phyloP scores from a whole-genome alignment of 2,329 filamentous ascomycete genomes.

The Phialemoniopsis sp. region DNA sequence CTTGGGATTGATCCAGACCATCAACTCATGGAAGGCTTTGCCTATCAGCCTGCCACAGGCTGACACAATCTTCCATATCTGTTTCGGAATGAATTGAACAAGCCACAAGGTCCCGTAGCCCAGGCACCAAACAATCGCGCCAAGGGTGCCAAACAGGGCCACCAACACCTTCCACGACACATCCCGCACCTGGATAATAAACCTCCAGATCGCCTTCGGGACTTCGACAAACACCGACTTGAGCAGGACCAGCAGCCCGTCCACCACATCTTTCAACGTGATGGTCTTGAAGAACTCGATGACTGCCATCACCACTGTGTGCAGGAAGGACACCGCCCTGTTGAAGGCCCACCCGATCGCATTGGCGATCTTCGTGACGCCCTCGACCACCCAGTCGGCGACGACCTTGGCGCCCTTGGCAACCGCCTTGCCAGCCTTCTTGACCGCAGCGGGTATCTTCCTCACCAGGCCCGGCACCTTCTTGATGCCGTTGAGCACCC shows the following conservation, averaged over 20 bases:
- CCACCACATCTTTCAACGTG: constrained; percentile 32
- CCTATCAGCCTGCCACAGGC: constrained; percentile 22
- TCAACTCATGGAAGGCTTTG: constrained; percentile 26
- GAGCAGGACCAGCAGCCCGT: constrained; percentile 24
- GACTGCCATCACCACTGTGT: constrained; percentile 27
- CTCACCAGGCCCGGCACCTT: constrained; percentile 14
- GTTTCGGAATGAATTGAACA: constrained; percentile 24
- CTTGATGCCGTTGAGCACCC: constrained; percentile 12
- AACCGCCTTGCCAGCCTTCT: constrained; percentile 13
- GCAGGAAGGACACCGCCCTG: constrained; percentile 24
- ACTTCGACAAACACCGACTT: constrained; percentile 17
- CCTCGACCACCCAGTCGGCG: constrained; percentile 2
- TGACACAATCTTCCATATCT: constrained; percentile 23
- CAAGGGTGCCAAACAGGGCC: constrained; percentile 22
- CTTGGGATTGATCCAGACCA: constrained; percentile 32
- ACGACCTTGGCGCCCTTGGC: constrained; percentile 8
- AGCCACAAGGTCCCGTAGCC: constrained; percentile 19
- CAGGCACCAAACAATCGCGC: constrained; percentile 18
- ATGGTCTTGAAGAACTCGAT: constrained; percentile 26
- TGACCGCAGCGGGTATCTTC: constrained; percentile 10
- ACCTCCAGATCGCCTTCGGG: constrained; percentile 16
- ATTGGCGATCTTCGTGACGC: constrained; percentile 16
- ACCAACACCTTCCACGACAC: constrained; percentile 19
- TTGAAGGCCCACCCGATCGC: constrained; percentile 17
- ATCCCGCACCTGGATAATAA: constrained; percentile 14